Base-by-base conservation (phyloP, 2,329 filamentous ascomycete species). In the Parastagonospora nodorum region DNA sequence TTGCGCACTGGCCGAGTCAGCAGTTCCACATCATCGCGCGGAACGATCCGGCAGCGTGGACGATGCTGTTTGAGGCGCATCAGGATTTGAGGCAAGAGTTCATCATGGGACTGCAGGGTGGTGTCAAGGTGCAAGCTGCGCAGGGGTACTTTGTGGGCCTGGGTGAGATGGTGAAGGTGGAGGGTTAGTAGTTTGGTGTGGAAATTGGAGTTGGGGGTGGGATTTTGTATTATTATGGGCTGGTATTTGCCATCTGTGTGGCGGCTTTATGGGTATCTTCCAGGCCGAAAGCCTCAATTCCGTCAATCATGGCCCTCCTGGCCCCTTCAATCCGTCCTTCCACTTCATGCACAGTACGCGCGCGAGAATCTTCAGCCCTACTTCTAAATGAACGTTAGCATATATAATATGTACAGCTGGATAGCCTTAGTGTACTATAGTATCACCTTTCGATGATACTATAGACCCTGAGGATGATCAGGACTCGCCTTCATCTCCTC, bases 31-130 rank as follows among this genome's bases (percentile, higher is more conserved):
- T 51, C 41, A 28, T 56, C 19, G 35, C 45, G n/a, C 41, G 8
- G 29, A 11, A 33, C 2, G 14, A 58, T 2, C 36, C 42, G 0
- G 35, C 6, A 1, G 32, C 14, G 9, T 66, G 61, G 61, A 50
- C 51, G 10, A 9, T 3, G 1, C 5, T 63, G 12, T 57, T 64
- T 6, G 43, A 60, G 1, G 4, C 15, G 8, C 48, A 56, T 6
- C 29, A 16, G 1, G 60, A 57, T 10, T 15, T 66, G 35, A 46
- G 51, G 7, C 28, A 39, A 2, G 51, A 43, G 6, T 59, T 66
- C 7, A 52, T 57, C 2, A 35, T 53, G 8, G 61, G 58, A 1
- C 10, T 64, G 42, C 48, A 63, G 35, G 53, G 42, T 0, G 36
- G 36, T 5, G 35, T 28, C 5, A 38, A 51, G 8, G 5, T 60